Evolutionary conservation across 2,329 filamentous ascomycete genomes (phyloP), one percentile per base, ranked within the genome.

Genomic region (Fusarium sacchari): DNA sequence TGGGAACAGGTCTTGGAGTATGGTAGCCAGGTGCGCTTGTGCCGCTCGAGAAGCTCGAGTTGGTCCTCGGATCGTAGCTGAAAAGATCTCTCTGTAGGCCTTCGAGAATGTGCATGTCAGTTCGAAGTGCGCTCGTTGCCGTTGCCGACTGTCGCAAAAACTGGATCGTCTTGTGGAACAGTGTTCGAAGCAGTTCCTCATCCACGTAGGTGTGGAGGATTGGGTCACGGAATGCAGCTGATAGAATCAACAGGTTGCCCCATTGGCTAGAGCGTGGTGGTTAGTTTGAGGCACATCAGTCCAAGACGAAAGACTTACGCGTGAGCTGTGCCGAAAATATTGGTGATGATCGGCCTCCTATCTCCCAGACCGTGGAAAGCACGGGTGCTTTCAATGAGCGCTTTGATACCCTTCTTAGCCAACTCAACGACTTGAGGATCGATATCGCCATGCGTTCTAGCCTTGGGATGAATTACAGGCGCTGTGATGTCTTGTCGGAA

Each of bases 271-370:
- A 37, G 28, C 10, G 17, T 32, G 26, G 11, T 32, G 24, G 49
- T 79, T 50, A 79, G 77, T 55, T 50, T 42, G 20, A 42, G 3
- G 34, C 18, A 10, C 20, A 24, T n/a, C 9, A 17, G 20, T 50
- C 12, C 34, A 15, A 24, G 61, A 52, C 20, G 37, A 26, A 42
- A 40, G 18, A 90, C 94, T 90, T 93, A 97, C 94, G 96, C 95
- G 86, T 98, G 96, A 71, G 95, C 93, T 24, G 96, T 98, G 59
- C 96, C 95, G 82, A 97, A 97, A 30, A 97, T 92, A 77, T 98
- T 98, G n/a, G 96, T 98, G 62, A 98, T 91, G 58, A 98, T 92
- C 14, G 93, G 90, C 36, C 94, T 89, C 69, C 88, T 83, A n/a
- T 84, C 82, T 22, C 89, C 85, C 32, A 93, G 86, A 5, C 86